Evolutionary conservation across 2,329 filamentous ascomycete genomes (phyloP), one percentile per base, ranked within the genome.

Genomic region (Malbranchea cinnamomea): DNA sequence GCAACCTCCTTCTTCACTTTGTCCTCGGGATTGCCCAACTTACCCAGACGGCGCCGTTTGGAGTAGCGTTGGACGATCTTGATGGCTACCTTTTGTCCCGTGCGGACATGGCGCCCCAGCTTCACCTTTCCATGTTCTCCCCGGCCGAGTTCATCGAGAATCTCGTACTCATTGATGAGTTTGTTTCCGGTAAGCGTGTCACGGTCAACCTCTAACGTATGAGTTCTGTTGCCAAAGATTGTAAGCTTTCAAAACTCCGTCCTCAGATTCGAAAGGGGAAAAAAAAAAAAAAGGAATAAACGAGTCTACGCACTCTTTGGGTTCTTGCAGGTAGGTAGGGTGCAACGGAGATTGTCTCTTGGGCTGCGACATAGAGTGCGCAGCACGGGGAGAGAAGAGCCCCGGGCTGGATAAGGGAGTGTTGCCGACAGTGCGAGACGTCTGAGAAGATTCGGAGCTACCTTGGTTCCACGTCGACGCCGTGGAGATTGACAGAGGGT

Each of bases 91-190:
- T 78, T 77, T 31, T 81, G 75, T 37, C 69, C 68, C 2, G 71
- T 84, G 33, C 75, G 63, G 26, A 83, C 63, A 49, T 91, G 84
- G 31, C 83, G 73, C 27, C 85, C 89, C 27, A 94, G 67, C 59
- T 98, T 98, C 48, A 98, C 89, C 60, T 95, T 98, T 47, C 89
- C 89, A 52, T 98, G 89, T 46, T 93, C 82, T 29, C 89, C 89
- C 36, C 89, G 78, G 32, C 89, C 89, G 31, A 98, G 81, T 57
- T 98, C 89, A 53, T 92, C 81, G 41, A 95, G 78, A 44, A 98
- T 82, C 56, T 94, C 83, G 59, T 98, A 98, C 50, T 94, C 80
- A 48, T 98, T 98, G 63, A 98, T 92, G 31, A 85, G 68, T 59
- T 98, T 98, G 39, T 89, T 81, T 35, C 89, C 89, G 4, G 87